Evolutionary conservation across 768 basidiomycete genomes (phyloP).

Genomic region (Trametes gibbosa): DNA sequence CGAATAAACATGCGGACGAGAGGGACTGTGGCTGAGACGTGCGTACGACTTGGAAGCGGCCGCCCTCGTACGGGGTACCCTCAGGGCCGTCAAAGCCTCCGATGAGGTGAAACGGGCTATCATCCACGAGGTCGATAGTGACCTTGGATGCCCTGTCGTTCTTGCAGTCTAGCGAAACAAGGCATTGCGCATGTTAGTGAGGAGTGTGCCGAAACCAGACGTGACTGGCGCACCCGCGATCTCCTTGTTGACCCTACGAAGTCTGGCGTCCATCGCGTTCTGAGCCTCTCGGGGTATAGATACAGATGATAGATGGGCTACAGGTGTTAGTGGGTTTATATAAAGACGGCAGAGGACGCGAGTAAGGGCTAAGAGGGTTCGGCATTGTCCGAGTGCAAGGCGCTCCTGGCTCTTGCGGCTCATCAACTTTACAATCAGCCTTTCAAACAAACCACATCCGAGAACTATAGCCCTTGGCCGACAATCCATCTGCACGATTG

Average conservation of each 20-base stretch:
- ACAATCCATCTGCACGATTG: too few relatives aligned
- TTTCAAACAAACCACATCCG: too few relatives aligned
- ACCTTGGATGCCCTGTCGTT: conserved; percentile 91
- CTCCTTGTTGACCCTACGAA: conserved; percentile 92
- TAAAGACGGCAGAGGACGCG: conserved; percentile 6
- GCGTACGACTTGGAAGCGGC: conserved; percentile 86
- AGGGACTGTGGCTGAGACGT: neutral
- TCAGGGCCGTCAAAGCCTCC: conserved; percentile 91
- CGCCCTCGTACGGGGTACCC: conserved; percentile 91
- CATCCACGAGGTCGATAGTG: conserved; percentile 81
- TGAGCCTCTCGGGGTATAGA: neutral
- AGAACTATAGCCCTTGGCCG: too few relatives aligned
- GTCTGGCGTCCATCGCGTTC: conserved; percentile 73
- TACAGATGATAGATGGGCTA: neutral
- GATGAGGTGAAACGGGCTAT: conserved; percentile 87
- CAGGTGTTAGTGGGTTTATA: neutral
- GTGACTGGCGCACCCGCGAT: conserved; percentile 59
- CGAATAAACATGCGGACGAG: neutral
- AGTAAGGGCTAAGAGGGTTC: neutral
- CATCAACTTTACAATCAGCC: neutral
- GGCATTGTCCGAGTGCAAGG: neutral
- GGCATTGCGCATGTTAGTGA: neutral
- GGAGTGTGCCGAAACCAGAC: too few relatives aligned
- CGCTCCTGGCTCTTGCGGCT: neutral
- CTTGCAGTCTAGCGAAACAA: conserved; percentile 74